Evolutionary conservation across 768 basidiomycete genomes (phyloP).

Genomic region (Chalciporus pseudorubinellus): DNA sequence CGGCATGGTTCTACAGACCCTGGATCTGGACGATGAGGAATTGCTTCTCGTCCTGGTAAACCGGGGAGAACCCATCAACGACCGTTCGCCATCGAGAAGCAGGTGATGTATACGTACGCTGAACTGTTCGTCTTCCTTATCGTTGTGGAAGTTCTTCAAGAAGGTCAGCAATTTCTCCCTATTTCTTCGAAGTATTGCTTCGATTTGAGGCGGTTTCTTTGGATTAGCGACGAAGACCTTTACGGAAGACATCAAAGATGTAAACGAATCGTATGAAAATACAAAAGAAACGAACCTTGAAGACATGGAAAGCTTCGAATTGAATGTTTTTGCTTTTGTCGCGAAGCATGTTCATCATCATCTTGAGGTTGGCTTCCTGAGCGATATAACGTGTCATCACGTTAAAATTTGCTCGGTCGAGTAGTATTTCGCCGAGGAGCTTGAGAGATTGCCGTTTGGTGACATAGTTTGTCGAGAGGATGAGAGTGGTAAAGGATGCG

Average conservation of each 20-base stretch:
- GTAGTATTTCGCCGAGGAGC: constrained; percentile 93
- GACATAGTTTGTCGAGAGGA: constrained; percentile 94
- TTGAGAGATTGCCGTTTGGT: constrained; percentile 99
- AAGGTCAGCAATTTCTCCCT: constrained; percentile 91
- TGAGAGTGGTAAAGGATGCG: constrained; percentile 87
- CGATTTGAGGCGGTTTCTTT: constrained; percentile 96
- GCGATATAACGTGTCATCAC: constrained; percentile 99
- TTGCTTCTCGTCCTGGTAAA: constrained; percentile 81
- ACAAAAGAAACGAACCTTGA: constrained; percentile 69
- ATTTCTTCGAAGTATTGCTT: constrained; percentile 85
- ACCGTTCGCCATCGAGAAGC: neutral
- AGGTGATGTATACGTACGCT: constrained; percentile 47
- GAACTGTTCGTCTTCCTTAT: constrained; percentile 98
- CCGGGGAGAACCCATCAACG: neutral
- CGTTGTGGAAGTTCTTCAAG: constrained; percentile 93
- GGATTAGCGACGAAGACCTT: constrained; percentile 99
- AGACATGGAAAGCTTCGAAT: constrained; percentile 99
- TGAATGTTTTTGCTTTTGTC: constrained; percentile 99
- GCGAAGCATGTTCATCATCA: constrained; percentile 99
- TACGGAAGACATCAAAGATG: neutral
- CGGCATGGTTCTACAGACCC: constrained; percentile 46
- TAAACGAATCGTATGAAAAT: neutral
- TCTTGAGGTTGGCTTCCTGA: constrained; percentile 93
- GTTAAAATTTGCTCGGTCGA: constrained; percentile 96
- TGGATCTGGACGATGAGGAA: constrained; percentile 94